These are phyloP conservation scores for Rhododendron griersonianum DNA, from an alignment of 148 eudicot genomes.

Conservation along the genomic window DNA sequence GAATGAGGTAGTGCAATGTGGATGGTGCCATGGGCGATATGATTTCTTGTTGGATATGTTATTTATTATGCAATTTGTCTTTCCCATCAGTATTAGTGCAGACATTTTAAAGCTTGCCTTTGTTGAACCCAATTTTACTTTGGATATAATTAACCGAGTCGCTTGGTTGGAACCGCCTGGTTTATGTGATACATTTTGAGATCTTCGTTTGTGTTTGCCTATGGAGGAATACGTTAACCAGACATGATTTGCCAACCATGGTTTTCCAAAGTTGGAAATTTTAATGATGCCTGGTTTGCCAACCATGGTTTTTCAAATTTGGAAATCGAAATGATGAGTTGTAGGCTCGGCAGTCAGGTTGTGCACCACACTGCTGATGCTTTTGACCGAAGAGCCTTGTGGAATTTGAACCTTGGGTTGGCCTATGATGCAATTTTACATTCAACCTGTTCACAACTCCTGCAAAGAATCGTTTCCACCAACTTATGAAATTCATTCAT, in stretches of 20 bases:
- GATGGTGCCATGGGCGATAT: background rate
- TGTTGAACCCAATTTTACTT: background rate
- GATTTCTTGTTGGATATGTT: background rate
- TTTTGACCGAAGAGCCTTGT: background rate
- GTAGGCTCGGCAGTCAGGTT: background rate
- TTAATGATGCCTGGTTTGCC: too few relatives aligned
- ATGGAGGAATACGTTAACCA: background rate
- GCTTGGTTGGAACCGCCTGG: background rate
- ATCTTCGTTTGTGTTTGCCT: background rate
- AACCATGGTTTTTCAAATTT: background rate
- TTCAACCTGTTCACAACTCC: background rate
- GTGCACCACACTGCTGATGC: background rate
- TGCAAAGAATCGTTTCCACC: background rate
- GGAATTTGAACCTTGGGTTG: background rate
- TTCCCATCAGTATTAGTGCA: background rate
- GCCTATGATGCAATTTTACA: background rate
- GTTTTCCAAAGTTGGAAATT: background rate
- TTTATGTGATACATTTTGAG: background rate
- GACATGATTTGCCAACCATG: background rate
- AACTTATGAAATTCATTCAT: too few relatives aligned
- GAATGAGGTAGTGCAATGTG: conserved; percentile 10
- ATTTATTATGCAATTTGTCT: conserved; percentile 3
- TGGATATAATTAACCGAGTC: background rate
- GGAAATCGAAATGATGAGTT: background rate
- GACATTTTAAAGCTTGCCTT: background rate